Conservation (phyloP, 2,329 filamentous ascomycete genomes). For the Trichoderma oligosporum region DNA sequence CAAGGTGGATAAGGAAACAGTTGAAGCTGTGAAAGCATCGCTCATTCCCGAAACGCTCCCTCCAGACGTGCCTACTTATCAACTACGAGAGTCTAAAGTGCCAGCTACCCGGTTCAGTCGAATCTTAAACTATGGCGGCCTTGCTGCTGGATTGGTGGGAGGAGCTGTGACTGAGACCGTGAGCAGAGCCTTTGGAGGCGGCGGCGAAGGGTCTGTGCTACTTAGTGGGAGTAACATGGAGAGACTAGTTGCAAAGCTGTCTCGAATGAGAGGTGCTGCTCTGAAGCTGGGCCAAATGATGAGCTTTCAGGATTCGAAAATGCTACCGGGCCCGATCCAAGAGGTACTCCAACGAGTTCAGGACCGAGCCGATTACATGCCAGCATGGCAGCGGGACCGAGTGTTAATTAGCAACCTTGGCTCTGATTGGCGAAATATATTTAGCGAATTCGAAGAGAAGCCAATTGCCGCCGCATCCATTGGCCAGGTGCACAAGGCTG, state of each 20-base stretch:
- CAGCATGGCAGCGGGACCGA: conserved; percentile 81
- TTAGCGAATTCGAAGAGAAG: conserved; percentile 78
- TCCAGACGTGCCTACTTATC: conserved; percentile 45
- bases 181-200: conserved; percentile 70
- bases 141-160: conserved; percentile 93
- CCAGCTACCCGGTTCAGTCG: conserved; percentile 82
- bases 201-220: conserved; percentile 69
- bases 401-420: conserved; percentile 79
- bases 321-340: conserved; percentile 83
- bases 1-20: conserved; percentile 17
- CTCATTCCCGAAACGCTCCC: conserved; percentile 19
- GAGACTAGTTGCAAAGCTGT: conserved; percentile 84
- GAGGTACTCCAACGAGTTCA: conserved; percentile 91
- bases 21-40: conserved; percentile 29
- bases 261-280: conserved; percentile 94
- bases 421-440: conserved; percentile 77
- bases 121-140: conserved; percentile 89
- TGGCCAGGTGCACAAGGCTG: conserved; percentile 88
- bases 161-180: conserved; percentile 84
- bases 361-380: conserved; percentile 97
- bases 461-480: conserved; percentile 96
- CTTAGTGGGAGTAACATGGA: conserved; percentile 90
- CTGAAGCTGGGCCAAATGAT: conserved; percentile 97
- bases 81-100: conserved; percentile 83
- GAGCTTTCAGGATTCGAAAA: conserved; percentile 95